Evolutionary conservation across 2,329 filamentous ascomycete genomes (phyloP), one percentile per base, ranked within the genome.

Genomic region (Neopestalotiopsis sp.): DNA sequence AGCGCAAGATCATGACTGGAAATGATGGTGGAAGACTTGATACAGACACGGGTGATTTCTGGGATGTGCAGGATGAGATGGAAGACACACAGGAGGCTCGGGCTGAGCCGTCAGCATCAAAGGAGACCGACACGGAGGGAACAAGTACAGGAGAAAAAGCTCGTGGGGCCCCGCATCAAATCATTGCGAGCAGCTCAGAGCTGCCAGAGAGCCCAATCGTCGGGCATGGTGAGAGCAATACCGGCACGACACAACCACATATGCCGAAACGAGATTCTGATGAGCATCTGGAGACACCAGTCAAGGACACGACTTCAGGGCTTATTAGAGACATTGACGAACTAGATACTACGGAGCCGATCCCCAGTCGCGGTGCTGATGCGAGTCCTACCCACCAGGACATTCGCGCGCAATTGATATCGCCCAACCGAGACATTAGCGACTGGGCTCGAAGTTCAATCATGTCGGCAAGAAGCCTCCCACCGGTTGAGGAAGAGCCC

Each of bases 401-500:
- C 28, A 28, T 38, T 5, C 42, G 40, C 53, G 13, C 20, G 24
- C 63, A 65, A 56, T 13, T 42, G 28, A 34, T 38, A 12, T 34
- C 30, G n/a, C 65, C 70, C 14, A 59, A 30, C 28, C 74, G 72
- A 70, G 71, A 78, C 62, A 75, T 80, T 17, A 73, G 78, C 32
- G 84, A 84, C 57, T 81, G 83, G 68, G 79, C 81, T 68, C 81
- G 82, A 62, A 83, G 82, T 3, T 79, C 83, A 24, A 79, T 58
- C n/a, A 57, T 68, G 62, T 70, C 69, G 17, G 28, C 82, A 5
- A 81, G 82, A 67, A 79, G 79, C n/a, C 76, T 90, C 61, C 81
- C 87, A 4, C 84, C 86, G 0, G 87, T 90, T 4, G 81, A 82
- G 72, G 87, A 85, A 71, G 84, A 90, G 73, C 79, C 81, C 9